Evolutionary conservation across 176 grass and related monocot species (phyloP), one percentile per base, ranked within the genome.

Genomic region (Otatea glauca): DNA sequence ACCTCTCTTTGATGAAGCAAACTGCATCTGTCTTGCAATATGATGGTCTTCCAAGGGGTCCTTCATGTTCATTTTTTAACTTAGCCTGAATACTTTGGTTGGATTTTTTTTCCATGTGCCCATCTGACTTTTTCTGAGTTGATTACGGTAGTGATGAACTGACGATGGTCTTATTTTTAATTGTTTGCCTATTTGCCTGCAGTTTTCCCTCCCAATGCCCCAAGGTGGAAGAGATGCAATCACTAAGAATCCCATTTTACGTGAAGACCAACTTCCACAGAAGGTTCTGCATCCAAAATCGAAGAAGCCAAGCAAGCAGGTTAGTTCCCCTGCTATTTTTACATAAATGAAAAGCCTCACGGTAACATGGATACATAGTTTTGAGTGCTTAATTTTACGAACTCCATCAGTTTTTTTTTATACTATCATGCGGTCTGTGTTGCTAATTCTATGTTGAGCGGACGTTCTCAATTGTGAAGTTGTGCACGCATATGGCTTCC

Each of bases 151-250:
- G 41, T 67, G 63, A 81, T 18, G 21, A 29, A 29, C 29, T 29
- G 29, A 20, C 0, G 3, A 10, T 37, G 41, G 80, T 68, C 14
- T 45, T 58, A 13, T 74, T 64, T 83, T 14, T 77, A 70, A 86
- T 55, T 67, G 17, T 34, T 74, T 74, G n/a, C 81, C 58, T 91
- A 18, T 51, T 79, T 23, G 17, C 55, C 70, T 92, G 75, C 92
- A 99, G 96, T 99, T 96, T 84, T 99, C 96, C 1, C 87, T 99
- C 13, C 93, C 96, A 73, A 94, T 96, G 86, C 96, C 96, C 9
- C 91, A 99, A 94, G 96, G 96, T 81, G 96, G 96, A 83, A 90
- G 96, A 83, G 91, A 89, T 72, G 88, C 96, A 1, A 80, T 96
- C 34, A 92, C 84, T 47, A 99, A 92, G 65, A 99, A 99, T 24